Evolutionary conservation across 2,329 filamentous ascomycete genomes (phyloP).

Genomic region (Trichoderma atroviride): DNA sequence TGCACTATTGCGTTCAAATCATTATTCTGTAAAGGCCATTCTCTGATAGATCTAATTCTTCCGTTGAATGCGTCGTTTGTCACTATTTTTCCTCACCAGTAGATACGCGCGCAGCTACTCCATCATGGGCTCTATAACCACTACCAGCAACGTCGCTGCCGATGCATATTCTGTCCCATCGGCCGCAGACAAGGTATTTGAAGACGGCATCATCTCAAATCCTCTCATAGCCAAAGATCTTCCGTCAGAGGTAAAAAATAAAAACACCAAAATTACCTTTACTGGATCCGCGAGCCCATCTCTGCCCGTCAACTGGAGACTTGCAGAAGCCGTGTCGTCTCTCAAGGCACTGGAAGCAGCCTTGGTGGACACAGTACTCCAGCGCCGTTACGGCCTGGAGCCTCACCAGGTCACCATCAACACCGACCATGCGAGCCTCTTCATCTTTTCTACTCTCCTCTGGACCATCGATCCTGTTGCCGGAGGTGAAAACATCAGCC

Average conservation of each 20-base stretch:
- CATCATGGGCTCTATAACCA: neutral
- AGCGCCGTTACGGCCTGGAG: slow-evolving; percentile 48
- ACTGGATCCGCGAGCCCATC: slow-evolving; percentile 27
- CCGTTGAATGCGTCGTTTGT: neutral
- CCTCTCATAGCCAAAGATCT: slow-evolving; percentile 18
- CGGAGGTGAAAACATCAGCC: slow-evolving; percentile 4
- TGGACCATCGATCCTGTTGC: slow-evolving; percentile 21
- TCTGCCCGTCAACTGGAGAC: slow-evolving; percentile 59
- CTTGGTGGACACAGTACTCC: slow-evolving; percentile 48
- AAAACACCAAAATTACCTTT: slow-evolving; percentile 4
- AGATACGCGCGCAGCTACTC: neutral
- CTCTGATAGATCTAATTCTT: neutral
- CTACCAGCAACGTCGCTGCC: neutral
- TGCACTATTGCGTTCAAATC: too few relatives aligned
- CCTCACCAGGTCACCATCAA: slow-evolving; percentile 49
- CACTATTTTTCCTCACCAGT: neutral
- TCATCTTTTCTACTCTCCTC: slow-evolving; percentile 23
- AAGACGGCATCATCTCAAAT: slow-evolving; percentile 3
- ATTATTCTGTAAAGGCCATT: neutral
- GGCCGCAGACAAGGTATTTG: slow-evolving; percentile 10
- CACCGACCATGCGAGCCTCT: slow-evolving; percentile 37
- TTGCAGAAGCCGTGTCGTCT: slow-evolving; percentile 55
- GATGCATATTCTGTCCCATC: slow-evolving; percentile 12
- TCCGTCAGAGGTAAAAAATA: neutral
- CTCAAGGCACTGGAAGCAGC: slow-evolving; percentile 53